Conservation (phyloP, 805 yeast species). For the Candida hungchunana region DNA sequence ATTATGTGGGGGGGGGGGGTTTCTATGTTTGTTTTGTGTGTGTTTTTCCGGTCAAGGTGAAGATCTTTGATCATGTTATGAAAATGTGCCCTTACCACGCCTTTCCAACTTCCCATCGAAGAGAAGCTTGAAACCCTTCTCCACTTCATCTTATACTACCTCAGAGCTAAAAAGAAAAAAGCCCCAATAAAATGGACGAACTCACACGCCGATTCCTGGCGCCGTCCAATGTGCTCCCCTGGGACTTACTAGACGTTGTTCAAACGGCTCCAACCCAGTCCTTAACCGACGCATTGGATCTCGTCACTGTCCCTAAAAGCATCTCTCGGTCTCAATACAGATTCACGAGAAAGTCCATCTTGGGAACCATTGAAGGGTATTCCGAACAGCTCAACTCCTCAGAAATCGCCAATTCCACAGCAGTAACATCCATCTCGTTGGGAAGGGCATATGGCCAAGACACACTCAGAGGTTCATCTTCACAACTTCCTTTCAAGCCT, state of each 20-base stretch:
- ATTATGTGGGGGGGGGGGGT: too few relatives aligned
- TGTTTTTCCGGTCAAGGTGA: too few relatives aligned
- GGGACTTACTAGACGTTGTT: conserved; percentile 67
- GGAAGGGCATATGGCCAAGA: conserved; percentile 64
- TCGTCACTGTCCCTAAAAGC: conserved; percentile 56
- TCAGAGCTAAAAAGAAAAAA: too few relatives aligned
- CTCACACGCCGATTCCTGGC: conserved; percentile 44
- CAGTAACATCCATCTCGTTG: conserved; percentile 69
- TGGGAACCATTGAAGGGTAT: conserved; percentile 61
- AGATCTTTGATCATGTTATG: too few relatives aligned
- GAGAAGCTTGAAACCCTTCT: too few relatives aligned
- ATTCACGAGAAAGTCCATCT: conserved; percentile 70
- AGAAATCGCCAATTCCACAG: conserved; percentile 43
- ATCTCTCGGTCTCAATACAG: conserved; percentile 60
- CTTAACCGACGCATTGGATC: conserved; percentile 23
- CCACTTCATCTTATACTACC: too few relatives aligned
- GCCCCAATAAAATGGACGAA: too few relatives aligned
- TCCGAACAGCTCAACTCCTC: conserved; percentile 56
- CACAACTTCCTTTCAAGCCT: conserved; percentile 85
- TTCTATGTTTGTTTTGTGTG: too few relatives aligned
- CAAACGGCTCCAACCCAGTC: conserved; percentile 49
- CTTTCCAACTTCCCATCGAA: too few relatives aligned
- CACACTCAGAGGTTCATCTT: conserved; percentile 62
- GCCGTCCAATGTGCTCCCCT: conserved; percentile 59
- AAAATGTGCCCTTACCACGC: too few relatives aligned